Conservation (phyloP, 495 filamentous ascomycete species). For the Paragyromitra xinjiangensis region DNA sequence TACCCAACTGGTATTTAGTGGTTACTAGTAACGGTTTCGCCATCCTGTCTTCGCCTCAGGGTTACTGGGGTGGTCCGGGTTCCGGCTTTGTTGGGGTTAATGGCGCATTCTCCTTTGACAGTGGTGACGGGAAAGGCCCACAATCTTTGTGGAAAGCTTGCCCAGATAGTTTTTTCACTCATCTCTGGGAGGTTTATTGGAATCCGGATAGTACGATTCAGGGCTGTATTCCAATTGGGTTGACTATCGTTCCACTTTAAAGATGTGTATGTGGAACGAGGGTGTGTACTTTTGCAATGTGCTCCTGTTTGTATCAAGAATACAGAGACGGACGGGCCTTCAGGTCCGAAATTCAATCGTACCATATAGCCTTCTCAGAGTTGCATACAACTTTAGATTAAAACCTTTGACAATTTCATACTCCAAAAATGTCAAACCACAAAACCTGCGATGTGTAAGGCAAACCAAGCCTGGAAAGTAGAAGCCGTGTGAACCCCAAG, state of each 20-base stretch:
- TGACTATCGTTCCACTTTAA: constrained; percentile 3
- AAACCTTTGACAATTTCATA: too few relatives aligned
- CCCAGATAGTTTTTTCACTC: background rate
- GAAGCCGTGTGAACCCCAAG: too few relatives aligned
- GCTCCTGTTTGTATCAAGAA: too few relatives aligned
- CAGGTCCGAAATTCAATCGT: too few relatives aligned
- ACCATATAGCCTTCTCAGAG: too few relatives aligned
- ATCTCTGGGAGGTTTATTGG: constrained; percentile 3
- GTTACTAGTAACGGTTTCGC: background rate
- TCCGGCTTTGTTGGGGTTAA: background rate
- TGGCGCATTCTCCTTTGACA: background rate
- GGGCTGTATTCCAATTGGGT: constrained; percentile 14
- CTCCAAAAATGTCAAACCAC: too few relatives aligned
- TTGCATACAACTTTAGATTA: too few relatives aligned
- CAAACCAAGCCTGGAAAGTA: too few relatives aligned
- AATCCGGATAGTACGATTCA: background rate
- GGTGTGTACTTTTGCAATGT: too few relatives aligned
- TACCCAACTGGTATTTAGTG: background rate
- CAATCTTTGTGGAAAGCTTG: constrained; percentile 2
- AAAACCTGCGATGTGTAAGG: too few relatives aligned
- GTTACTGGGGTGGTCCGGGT: background rate
- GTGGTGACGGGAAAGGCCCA: background rate
- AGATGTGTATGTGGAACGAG: background rate
- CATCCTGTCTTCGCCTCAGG: background rate
- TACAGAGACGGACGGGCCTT: too few relatives aligned